phyloP scores from a whole-genome alignment of 208 protist genomes.

The Leishmania lainsoni region DNA sequence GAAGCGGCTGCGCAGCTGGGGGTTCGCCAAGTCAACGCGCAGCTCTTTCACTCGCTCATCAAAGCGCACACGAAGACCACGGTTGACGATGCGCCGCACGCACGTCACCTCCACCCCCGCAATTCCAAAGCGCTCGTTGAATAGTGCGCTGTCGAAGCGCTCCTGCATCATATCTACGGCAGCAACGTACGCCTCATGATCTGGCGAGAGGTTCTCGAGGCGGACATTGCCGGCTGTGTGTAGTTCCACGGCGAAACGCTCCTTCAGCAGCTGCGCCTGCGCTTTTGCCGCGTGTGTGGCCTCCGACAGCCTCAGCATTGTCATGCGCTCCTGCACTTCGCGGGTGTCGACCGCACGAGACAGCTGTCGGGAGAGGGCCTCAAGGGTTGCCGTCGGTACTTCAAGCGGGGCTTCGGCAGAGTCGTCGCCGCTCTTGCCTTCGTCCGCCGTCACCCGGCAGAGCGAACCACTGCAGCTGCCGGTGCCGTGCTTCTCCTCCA shows the following conservation, averaged over 20 bases:
- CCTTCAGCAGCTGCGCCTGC: slow-evolving; percentile 47
- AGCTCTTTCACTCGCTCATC: slow-evolving; percentile 75
- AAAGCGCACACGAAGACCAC: slow-evolving; percentile 81
- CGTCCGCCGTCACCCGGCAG: not conserved
- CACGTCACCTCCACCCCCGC: slow-evolving; percentile 59
- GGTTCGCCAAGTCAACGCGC: slow-evolving; percentile 77
- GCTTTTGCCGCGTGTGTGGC: slow-evolving; percentile 20
- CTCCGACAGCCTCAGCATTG: slow-evolving; percentile 40
- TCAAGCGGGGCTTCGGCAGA: not conserved
- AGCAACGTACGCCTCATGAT: slow-evolving; percentile 64
- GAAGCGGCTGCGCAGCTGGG: slow-evolving; percentile 57
- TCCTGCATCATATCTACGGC: slow-evolving; percentile 63
- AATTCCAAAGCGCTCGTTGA: slow-evolving; percentile 57
- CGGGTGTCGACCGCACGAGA: slow-evolving; percentile 63
- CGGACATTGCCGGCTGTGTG: slow-evolving; percentile 91
- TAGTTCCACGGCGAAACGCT: slow-evolving; percentile 81
- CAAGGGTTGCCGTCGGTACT: slow-evolving; percentile 21
- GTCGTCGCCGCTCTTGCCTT: not conserved
- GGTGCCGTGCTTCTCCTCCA: not conserved
- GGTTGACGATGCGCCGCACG: slow-evolving; percentile 84
- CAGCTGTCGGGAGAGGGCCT: slow-evolving; percentile 36
- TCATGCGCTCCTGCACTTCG: slow-evolving; percentile 60
- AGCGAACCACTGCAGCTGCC: slow-evolving; percentile 6
- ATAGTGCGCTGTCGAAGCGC: slow-evolving; percentile 68
- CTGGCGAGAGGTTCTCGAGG: slow-evolving; percentile 66